A percentile compares a stretch with the other conserved stretches of the same genome.
phyloP scores from a whole-genome alignment of 768 basidiomycete genomes.

The Austroboletus festivus region DNA sequence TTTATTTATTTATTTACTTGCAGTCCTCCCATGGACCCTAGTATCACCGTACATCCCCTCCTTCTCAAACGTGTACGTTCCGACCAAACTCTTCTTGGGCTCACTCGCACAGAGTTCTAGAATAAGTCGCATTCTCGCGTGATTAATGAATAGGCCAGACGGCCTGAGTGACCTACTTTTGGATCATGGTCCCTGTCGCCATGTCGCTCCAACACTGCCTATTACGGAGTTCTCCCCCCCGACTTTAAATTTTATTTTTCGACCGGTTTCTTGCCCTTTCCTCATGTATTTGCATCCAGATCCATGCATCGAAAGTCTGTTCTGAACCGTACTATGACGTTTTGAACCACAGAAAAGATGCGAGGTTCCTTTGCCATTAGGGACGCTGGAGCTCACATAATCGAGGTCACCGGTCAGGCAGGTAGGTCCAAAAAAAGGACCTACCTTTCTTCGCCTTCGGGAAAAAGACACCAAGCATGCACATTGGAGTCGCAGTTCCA shows the following conservation, averaged over 20 bases:
- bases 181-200: constrained; percentile 5
- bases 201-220: constrained; percentile 1
- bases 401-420: too few relatives aligned
- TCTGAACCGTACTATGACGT: not conserved
- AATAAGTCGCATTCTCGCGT: constrained; percentile 6
- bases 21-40: not conserved
- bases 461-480: not conserved
- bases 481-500: not conserved
- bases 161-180: constrained; percentile 20
- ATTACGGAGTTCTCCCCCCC: not conserved
- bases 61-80: constrained; percentile 12
- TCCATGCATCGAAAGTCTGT: not conserved
- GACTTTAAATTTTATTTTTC: not conserved
- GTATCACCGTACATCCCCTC: constrained; percentile 8
- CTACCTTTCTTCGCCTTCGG: not conserved
- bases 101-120: constrained; percentile 1
- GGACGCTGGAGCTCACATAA: constrained; percentile 12
- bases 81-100: constrained; percentile 5
- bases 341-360: not conserved
- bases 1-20: not conserved
- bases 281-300: too few relatives aligned
- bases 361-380: too few relatives aligned
- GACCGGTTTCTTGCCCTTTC: too few relatives aligned
- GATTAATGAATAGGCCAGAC: not conserved
- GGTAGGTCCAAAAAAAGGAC: too few relatives aligned